These are phyloP conservation scores for Cenchrus fungigraminus DNA, from an alignment of 176 grass and related monocot species.

Conservation along the genomic window DNA sequence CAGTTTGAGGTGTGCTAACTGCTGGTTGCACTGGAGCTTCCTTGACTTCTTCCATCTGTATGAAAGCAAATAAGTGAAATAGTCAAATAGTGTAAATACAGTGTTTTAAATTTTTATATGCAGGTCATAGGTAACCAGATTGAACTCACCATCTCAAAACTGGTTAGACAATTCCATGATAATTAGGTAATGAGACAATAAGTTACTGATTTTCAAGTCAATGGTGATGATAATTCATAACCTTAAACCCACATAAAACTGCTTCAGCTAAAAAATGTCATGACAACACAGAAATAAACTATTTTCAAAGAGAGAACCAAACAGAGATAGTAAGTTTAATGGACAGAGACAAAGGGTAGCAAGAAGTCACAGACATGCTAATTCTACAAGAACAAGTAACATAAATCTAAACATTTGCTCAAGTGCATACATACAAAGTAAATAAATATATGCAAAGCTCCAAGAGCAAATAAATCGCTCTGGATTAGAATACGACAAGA, in stretches of 20 bases:
- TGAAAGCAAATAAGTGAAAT: conserved; percentile 17
- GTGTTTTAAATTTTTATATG: neutral
- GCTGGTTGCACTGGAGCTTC: conserved; percentile 60
- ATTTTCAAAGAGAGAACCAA: neutral
- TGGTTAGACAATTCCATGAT: neutral
- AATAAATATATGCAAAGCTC: neutral
- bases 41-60: conserved; percentile 93
- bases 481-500: neutral
- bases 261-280: neutral
- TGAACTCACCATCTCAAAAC: conserved; percentile 16
- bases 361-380: neutral
- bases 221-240: neutral
- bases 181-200: neutral
- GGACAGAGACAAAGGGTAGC: neutral
- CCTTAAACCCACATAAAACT: neutral
- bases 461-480: neutral
- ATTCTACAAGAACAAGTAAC: conserved; percentile 8
- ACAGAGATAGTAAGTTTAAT: conserved; percentile 19
- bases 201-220: conserved; percentile 10
- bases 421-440: neutral
- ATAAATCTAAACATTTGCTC: conserved; percentile 20
- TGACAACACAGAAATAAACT: neutral
- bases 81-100: conserved; percentile 6
- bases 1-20: conserved; percentile 55
- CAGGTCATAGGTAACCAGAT: neutral